These are phyloP conservation scores for Ceriops decandra DNA, from an alignment of 345 rosid genomes.

Conservation along the genomic window DNA sequence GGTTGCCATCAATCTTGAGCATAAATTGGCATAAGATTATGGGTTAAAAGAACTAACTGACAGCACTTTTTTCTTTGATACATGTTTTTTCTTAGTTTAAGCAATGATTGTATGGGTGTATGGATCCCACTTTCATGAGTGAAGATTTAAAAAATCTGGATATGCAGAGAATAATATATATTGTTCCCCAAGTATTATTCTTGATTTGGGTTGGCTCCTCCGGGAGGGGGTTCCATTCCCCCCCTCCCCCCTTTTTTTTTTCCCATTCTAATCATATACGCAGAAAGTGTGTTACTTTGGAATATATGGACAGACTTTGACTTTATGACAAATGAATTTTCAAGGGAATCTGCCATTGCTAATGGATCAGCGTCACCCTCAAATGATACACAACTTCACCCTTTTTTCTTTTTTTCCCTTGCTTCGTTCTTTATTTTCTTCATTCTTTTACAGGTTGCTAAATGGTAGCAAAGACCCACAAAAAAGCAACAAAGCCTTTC, in stretches of 20 bases:
- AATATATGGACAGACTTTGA: constrained; percentile 21
- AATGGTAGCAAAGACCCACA: too few species aligned
- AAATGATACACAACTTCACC: too few species aligned
- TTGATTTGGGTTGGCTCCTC: constrained; percentile 14
- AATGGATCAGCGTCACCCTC: background rate
- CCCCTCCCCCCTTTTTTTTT: too few species aligned
- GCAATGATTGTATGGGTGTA: background rate
- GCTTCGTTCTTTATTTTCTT: too few species aligned
- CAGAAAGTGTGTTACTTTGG: constrained; percentile 22
- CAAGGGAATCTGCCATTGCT: constrained; percentile 7
- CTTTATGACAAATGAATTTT: constrained; percentile 21
- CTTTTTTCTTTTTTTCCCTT: too few species aligned
- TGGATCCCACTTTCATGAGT: background rate
- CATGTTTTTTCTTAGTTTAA: constrained; percentile 14
- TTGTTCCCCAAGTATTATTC: constrained; percentile 16
- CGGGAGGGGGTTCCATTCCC: constrained; percentile 12
- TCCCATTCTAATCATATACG: constrained; percentile 18
- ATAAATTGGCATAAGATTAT: constrained; percentile 14
- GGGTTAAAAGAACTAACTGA: constrained; percentile 15
- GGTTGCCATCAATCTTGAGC: constrained; percentile 15
- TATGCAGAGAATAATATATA: constrained; percentile 29
- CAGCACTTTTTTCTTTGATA: constrained; percentile 3
- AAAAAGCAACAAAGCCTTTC: too few species aligned
- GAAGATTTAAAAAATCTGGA: constrained; percentile 13
- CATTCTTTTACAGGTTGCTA: too few species aligned